A percentile compares a stretch with the other conserved stretches of the same genome.
phyloP scores from a whole-genome alignment of 495 filamentous ascomycete genomes.

The Baudoinia panamericana region DNA sequence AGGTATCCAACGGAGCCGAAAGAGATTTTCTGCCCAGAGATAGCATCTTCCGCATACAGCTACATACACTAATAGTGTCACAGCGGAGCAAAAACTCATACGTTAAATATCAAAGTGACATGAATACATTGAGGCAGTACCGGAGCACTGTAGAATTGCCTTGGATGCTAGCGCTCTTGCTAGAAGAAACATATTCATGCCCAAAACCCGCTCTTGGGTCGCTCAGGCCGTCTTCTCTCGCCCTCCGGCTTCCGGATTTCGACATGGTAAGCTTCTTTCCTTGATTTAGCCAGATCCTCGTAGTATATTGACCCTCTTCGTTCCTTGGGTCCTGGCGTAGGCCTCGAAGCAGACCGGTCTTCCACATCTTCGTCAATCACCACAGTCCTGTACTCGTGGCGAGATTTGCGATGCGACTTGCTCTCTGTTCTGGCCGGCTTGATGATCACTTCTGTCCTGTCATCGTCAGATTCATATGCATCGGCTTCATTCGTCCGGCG shows the following conservation, averaged over 20 bases:
- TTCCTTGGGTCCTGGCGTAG: conserved; percentile 7
- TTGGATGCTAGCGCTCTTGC: no score
- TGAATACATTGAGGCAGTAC: no score
- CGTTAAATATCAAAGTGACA: no score
- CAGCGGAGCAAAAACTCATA: no score
- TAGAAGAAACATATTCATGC: background rate
- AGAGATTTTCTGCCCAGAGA: no score
- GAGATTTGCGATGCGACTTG: conserved; percentile 2
- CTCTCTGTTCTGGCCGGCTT: conserved; percentile 5
- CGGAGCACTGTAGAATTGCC: no score
- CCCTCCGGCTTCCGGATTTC: conserved; percentile 25
- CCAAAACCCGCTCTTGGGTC: conserved; percentile 14
- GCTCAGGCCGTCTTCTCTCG: conserved; percentile 16
- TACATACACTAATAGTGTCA: no score
- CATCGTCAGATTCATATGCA: background rate
- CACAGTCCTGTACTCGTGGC: conserved; percentile 7
- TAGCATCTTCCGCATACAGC: no score
- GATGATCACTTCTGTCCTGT: background rate
- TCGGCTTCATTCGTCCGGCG: conserved; percentile 15
- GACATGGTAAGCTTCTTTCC: conserved; percentile 25
- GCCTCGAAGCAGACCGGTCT: conserved; percentile 14
- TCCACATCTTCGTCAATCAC: conserved; percentile 17
- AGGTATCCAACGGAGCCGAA: no score
- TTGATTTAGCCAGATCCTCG: conserved; percentile 21
- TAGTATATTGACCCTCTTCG: conserved; percentile 29